These are phyloP conservation scores for Hirsutella minnesotensis DNA, from an alignment of 2,329 filamentous ascomycete genomes.

Conservation along the genomic window DNA sequence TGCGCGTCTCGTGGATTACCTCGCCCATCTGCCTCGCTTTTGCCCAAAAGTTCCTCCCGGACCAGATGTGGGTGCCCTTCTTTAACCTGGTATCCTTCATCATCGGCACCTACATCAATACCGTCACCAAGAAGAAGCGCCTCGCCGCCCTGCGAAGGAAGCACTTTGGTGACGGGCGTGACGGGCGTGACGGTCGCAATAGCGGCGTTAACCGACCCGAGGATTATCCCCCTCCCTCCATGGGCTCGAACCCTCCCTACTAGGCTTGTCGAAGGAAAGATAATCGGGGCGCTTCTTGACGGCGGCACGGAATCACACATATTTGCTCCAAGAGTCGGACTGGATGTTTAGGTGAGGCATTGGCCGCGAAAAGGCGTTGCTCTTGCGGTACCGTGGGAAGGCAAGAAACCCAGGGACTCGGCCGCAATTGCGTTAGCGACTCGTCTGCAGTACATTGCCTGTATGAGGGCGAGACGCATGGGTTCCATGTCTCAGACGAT, in stretches of 20 bases:
- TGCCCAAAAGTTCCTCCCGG: conserved; percentile 95
- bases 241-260: conserved; percentile 37
- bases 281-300: background rate
- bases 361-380: background rate
- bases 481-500: too few species aligned
- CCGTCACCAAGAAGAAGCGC: conserved; percentile 99
- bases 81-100: conserved; percentile 95
- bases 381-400: too few species aligned
- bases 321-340: too few species aligned
- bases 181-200: conserved; percentile 19
- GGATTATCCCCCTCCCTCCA: conserved; percentile 33
- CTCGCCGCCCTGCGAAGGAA: conserved; percentile 88
- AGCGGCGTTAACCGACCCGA: conserved; percentile 29
- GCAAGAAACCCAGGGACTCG: too few species aligned
- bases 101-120: conserved; percentile 98
- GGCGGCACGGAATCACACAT: too few species aligned
- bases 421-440: too few species aligned
- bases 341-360: background rate
- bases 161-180: conserved; percentile 46
- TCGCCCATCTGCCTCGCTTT: conserved; percentile 91
- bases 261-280: conserved; percentile 15
- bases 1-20: conserved; percentile 97
- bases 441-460: too few species aligned
- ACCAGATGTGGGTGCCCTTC: conserved; percentile 96
- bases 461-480: too few species aligned